phyloP scores from a whole-genome alignment of 2,329 filamentous ascomycete genomes.

The Cladophialophora carrionii region DNA sequence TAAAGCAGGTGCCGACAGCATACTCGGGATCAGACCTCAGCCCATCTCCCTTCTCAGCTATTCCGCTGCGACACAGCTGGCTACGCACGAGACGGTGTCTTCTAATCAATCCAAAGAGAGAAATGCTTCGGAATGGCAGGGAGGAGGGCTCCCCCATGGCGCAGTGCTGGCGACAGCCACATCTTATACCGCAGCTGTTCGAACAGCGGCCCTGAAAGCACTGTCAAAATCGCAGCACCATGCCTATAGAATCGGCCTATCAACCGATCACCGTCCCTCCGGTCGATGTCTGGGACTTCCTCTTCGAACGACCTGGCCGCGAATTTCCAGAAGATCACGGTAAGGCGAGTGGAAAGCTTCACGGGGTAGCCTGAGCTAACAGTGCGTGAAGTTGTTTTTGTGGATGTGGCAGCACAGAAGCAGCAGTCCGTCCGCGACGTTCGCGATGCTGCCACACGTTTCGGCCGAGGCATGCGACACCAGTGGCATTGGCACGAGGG shows the following conservation, averaged over 20 bases:
- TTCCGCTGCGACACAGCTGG: background rate
- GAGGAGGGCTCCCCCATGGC: background rate
- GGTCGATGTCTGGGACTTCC: constrained; percentile 74
- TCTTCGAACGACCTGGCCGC: constrained; percentile 70
- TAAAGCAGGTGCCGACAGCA: background rate
- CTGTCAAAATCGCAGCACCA: constrained; percentile 44
- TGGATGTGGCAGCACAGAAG: constrained; percentile 60
- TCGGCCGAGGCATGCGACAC: constrained; percentile 76
- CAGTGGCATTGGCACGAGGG: constrained; percentile 70
- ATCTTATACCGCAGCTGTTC: background rate
- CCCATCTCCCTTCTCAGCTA: background rate
- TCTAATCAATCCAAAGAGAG: constrained; percentile 8
- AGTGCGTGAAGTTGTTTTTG: constrained; percentile 27
- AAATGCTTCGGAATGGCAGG: background rate
- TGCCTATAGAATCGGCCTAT: constrained; percentile 72
- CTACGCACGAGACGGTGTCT: constrained; percentile 10
- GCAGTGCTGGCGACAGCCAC: background rate
- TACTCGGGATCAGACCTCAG: background rate
- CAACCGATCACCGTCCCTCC: constrained; percentile 69
- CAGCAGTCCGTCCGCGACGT: constrained; percentile 72
- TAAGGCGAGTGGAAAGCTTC: constrained; percentile 44
- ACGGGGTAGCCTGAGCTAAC: constrained; percentile 1
- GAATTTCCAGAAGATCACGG: constrained; percentile 73
- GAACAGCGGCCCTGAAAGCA: background rate
- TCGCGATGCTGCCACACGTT: constrained; percentile 67